A percentile compares a stretch with the other conserved stretches of the same genome.
Conservation (phyloP, 169 alveolate genomes). For the Cryptosporidium meleagridis region DNA sequence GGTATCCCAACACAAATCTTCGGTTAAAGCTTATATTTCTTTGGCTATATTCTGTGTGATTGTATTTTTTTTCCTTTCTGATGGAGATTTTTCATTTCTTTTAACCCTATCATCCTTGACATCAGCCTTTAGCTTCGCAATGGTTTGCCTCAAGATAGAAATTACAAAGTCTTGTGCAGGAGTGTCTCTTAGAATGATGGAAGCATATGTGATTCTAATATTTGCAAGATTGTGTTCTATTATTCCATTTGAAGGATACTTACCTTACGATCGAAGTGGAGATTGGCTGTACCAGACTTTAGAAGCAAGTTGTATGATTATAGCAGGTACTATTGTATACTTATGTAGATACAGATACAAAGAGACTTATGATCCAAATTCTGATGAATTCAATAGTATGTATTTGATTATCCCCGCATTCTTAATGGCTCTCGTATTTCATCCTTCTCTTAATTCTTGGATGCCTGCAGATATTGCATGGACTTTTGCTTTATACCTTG, state of each 20-base stretch:
- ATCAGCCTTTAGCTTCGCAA: slow-evolving; percentile 89
- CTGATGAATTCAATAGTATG: slow-evolving; percentile 85
- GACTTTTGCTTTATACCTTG: slow-evolving; percentile 93
- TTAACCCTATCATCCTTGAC: slow-evolving; percentile 91
- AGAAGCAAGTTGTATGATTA: slow-evolving; percentile 86
- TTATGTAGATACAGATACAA: slow-evolving; percentile 85
- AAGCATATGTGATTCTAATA: slow-evolving; percentile 87
- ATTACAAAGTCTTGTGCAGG: slow-evolving; percentile 87
- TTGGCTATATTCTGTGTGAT: slow-evolving; percentile 78
- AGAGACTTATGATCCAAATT: slow-evolving; percentile 85
- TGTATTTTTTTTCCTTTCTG: slow-evolving; percentile 87
- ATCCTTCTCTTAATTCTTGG: slow-evolving; percentile 91
- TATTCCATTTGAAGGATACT: slow-evolving; percentile 91
- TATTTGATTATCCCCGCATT: slow-evolving; percentile 86
- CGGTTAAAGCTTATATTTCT: slow-evolving; percentile 72
- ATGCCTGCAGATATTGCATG: slow-evolving; percentile 90
- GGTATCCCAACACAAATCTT: slow-evolving; percentile 74
- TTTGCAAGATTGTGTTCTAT: slow-evolving; percentile 89
- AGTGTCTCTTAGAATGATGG: slow-evolving; percentile 89
- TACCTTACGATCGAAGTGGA: slow-evolving; percentile 94
- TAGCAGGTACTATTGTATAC: slow-evolving; percentile 87
- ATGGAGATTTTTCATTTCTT: slow-evolving; percentile 93
- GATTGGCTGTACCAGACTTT: slow-evolving; percentile 93
- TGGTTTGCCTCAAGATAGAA: slow-evolving; percentile 88
- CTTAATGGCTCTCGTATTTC: slow-evolving; percentile 88